Conservation (phyloP, 139 green algal genomes). For the Picochlorum sp. region DNA sequence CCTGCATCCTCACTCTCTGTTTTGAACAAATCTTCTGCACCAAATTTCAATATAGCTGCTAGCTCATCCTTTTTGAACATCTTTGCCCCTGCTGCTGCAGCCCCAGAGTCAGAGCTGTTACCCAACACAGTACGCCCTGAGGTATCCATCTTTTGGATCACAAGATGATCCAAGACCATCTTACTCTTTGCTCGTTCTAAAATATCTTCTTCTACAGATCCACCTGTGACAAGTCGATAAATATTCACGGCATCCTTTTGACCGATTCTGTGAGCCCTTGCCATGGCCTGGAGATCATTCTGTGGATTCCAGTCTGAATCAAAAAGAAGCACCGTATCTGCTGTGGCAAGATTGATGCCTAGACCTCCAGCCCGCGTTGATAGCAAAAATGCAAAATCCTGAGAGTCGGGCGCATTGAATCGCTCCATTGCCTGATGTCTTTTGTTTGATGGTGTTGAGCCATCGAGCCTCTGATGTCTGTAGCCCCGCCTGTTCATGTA, state of each 20-base stretch:
- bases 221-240: conserved; percentile 48
- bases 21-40: conserved; percentile 91
- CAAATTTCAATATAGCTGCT: conserved; percentile 89
- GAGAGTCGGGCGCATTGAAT: conserved; percentile 81
- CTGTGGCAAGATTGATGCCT: conserved; percentile 84
- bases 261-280: conserved; percentile 86
- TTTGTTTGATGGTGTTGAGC: conserved; percentile 62
- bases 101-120: conserved; percentile 12
- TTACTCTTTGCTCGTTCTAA: conserved; percentile 43
- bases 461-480: conserved; percentile 86
- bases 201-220: conserved; percentile 11
- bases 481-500: conserved; percentile 85
- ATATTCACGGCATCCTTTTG: conserved; percentile 92
- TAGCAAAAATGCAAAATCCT: conserved; percentile 93
- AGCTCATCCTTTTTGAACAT: conserved; percentile 94
- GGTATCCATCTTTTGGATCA: conserved; percentile 91
- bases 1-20: conserved; percentile 34
- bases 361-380: conserved; percentile 79
- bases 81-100: conserved; percentile 37
- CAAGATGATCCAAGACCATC: conserved; percentile 96
- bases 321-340: conserved; percentile 79
- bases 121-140: conserved; percentile 70
- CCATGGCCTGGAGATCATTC: conserved; percentile 90
- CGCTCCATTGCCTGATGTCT: conserved; percentile 86
- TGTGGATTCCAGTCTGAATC: conserved; percentile 56